Percentiles rank a stretch among this genome's conserved stretches.
These are phyloP conservation scores for Penicillium cosmopolitanum DNA, from an alignment of 495 filamentous ascomycete genomes.

Conservation along the genomic window DNA sequence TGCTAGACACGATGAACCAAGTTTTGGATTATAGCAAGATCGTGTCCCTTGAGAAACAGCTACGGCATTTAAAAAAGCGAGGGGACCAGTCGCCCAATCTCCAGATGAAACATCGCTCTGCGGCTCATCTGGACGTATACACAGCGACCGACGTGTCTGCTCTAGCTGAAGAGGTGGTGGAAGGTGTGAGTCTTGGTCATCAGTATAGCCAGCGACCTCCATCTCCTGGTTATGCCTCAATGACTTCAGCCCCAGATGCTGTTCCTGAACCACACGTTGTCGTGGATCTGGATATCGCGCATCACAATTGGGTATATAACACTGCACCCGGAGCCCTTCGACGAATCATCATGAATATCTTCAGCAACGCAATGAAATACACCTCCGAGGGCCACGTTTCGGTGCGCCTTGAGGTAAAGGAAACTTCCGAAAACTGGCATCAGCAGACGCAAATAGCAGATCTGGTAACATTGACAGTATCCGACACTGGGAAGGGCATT, in stretches of 20 bases:
- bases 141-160: constrained; percentile 38
- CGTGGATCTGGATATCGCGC: constrained; percentile 66
- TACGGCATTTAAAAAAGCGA: constrained; percentile 35
- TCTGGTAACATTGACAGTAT: constrained; percentile 11
- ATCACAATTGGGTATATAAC: constrained; percentile 60
- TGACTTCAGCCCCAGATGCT: not conserved
- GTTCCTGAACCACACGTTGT: constrained; percentile 39
- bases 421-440: not conserved
- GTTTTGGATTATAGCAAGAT: constrained; percentile 72
- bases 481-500: constrained; percentile 42
- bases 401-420: constrained; percentile 55
- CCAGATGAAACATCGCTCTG: constrained; percentile 29
- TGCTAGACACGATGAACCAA: constrained; percentile 78
- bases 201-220: constrained; percentile 28
- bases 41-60: constrained; percentile 51
- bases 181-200: constrained; percentile 54
- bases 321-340: constrained; percentile 71
- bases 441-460: constrained; percentile 1
- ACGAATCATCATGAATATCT: constrained; percentile 77
- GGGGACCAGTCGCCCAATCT: constrained; percentile 21
- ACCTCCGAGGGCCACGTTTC: constrained; percentile 66
- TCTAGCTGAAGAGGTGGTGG: constrained; percentile 50
- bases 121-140: constrained; percentile 43
- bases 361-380: constrained; percentile 82
- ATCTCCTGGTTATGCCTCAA: not conserved